Conservation (phyloP, 2,329 filamentous ascomycete species). For the Dactylella cylindrospora region DNA sequence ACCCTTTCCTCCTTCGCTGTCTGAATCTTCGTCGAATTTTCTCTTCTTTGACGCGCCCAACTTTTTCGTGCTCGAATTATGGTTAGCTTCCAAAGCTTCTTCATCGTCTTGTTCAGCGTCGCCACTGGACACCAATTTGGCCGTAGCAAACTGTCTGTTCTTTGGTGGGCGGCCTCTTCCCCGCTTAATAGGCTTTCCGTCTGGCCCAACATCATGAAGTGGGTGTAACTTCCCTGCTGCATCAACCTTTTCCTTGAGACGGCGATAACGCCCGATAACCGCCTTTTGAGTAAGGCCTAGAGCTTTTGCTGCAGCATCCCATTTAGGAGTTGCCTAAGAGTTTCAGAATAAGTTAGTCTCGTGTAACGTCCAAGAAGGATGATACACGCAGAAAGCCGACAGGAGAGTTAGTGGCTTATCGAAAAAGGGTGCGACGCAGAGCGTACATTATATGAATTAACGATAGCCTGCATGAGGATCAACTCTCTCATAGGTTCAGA, state of each 20-base stretch:
- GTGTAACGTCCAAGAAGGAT: neutral
- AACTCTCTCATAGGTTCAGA: constrained; percentile 35
- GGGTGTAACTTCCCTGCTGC: constrained; percentile 2
- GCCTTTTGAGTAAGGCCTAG: constrained; percentile 12
- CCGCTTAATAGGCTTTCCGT: constrained; percentile 29
- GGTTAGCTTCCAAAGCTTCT: neutral
- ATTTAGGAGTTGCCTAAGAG: constrained; percentile 25
- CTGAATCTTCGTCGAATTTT: neutral
- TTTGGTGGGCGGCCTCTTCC: constrained; percentile 28
- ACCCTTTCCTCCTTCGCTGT: neutral
- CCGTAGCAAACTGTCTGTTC: neutral
- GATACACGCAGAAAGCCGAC: neutral
- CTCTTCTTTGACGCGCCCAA: neutral
- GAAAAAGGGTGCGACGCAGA: too few species aligned
- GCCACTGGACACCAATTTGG: neutral
- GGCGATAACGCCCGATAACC: constrained; percentile 19
- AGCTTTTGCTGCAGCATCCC: constrained; percentile 28
- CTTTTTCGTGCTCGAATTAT: neutral
- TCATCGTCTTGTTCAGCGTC: constrained; percentile 1
- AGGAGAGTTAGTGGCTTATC: neutral
- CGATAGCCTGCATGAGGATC: constrained; percentile 37
- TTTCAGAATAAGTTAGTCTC: neutral
- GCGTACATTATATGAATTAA: constrained; percentile 38
- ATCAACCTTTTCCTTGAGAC: constrained; percentile 37
- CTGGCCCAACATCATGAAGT: constrained; percentile 25